Base-by-base conservation (phyloP, 768 basidiomycete species). In the Boletus barrowsii region DNA sequence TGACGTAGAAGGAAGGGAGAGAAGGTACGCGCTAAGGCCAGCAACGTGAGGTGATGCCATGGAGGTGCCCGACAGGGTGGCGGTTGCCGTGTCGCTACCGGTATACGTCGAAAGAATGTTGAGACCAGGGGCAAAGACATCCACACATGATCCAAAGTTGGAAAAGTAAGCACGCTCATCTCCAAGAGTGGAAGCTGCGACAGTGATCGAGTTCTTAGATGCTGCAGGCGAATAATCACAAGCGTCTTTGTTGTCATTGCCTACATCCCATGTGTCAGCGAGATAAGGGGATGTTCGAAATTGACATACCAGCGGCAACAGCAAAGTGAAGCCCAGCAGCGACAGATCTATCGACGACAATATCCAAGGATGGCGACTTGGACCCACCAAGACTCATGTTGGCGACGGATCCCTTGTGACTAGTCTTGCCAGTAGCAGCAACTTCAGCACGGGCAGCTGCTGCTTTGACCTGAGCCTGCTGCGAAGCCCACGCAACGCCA, bases 301-400 rank as follows among this genome's bases (percentile, higher is more conserved):
- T 44, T n/a, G 48, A 77, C 80, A 63, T 74, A 83, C 92, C 94
- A 56, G 95, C 95, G 57, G 96, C 96, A 56, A 99, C 97, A 57
- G 96, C 92, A 62, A 98, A 97, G 79, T 98, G 93, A 33, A 99
- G 79, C 37, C 97, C 97, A 35, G 70, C 57, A 10, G 83, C 80
- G 51, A 96, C 92, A 43, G 97, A 93, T 47, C 74, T 76, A 75
- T 98, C 86, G 57, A 99, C 93, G 48, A 87, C 84, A 22, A 79
- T 78, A 58, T 99, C 93, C 48, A 98, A 80, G 33, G 90, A 82
- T 20, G 75, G 79, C 6, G 90, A 92, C 76, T 95, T 96, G 55
- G 93, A 92, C 64, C 97, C 97, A 58, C 97, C 97, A 49, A 99
- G 87, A 69, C 87, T 90, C 97, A 99, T 97, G 80, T 96, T 96